Percentiles rank a stretch among this genome's conserved stretches.
These are phyloP conservation scores for Ophiocytium majus DNA, from an alignment of 352 stramenopile species.

Conservation along the genomic window DNA sequence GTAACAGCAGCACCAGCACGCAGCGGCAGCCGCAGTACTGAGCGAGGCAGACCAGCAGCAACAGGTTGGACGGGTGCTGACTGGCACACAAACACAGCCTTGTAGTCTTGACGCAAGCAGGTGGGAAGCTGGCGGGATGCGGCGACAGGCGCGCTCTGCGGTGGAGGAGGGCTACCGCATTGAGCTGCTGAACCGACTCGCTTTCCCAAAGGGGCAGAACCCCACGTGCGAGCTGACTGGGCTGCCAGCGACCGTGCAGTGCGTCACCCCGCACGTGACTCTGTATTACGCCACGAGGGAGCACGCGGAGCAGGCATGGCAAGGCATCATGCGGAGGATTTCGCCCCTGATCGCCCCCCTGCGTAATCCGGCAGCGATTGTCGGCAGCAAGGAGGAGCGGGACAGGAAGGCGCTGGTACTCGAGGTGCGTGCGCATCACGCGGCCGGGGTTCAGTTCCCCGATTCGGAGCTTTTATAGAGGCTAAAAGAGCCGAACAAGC, in stretches of 20 bases:
- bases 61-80: no score
- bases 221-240: conserved; percentile 54
- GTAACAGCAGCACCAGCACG: no score
- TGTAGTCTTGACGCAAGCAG: no score
- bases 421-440: no score
- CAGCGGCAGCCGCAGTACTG: no score
- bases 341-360: conserved; percentile 61
- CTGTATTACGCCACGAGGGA: conserved; percentile 64
- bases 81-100: no score
- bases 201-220: conserved; percentile 53
- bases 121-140: no score
- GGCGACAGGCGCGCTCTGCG: not conserved
- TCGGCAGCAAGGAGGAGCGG: conserved; percentile 64
- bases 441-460: no score
- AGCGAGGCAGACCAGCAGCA: no score
- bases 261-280: conserved; percentile 47
- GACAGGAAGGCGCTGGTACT: conserved; percentile 26
- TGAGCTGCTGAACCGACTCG: conserved; percentile 45
- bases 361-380: conserved; percentile 55
- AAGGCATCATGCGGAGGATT: conserved; percentile 67
- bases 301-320: conserved; percentile 63
- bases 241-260: conserved; percentile 46
- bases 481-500: no score
- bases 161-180: conserved; percentile 37
- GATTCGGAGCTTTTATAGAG: no score